Base-by-base conservation (phyloP, 2,329 filamentous ascomycete species). In the Colletotrichum spinosum region DNA sequence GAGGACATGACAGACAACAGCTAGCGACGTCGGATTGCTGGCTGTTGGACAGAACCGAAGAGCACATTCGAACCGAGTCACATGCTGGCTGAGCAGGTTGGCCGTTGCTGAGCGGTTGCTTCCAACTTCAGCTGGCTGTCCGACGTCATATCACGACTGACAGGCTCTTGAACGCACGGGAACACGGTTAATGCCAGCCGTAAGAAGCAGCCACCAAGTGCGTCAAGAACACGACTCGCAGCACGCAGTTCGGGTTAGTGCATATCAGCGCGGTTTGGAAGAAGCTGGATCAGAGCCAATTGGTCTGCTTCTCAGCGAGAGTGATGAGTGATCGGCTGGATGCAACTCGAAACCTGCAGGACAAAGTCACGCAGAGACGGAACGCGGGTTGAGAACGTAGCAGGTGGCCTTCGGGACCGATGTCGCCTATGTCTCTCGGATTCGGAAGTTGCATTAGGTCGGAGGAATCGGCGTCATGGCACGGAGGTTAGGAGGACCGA, bases 201-300 rank as follows among this genome's bases (percentile, higher is more conserved):
- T 25, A 49, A 35, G 6, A n/a, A 63, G 58, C 13, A 66, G 33
- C 25, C 49, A 11, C 58, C 63, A 52, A 53, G 6, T 39, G 53
- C 37, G 58, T 48, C 33, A 53, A 53, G 15, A 15, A 41, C 51
- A 39, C 51, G 39, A 51, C 62, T 46, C 52, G 52, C 52, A 56
- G 57, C 57, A 52, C 39, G 53, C 48, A 55, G 46, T 46, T 9
- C 33, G 48, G 46, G 58, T 38, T 62, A 57, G 45, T 52, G 58
- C 46, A 61, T 53, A 48, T 38, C 11, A 37, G 42, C 59, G 41
- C 37, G 35, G 52, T 45, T 46, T 44, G 46, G 41, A 46, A 56
- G 52, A 52, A n/a, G 62, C 25, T 51, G 37, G 52, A 33, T 17
- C 37, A 41, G 15, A 57, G 37, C 33, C 53, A 7, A 63, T 62